Evolutionary conservation across 768 basidiomycete species (phyloP).

Genomic region (Phanerodontia chrysosporium): DNA sequence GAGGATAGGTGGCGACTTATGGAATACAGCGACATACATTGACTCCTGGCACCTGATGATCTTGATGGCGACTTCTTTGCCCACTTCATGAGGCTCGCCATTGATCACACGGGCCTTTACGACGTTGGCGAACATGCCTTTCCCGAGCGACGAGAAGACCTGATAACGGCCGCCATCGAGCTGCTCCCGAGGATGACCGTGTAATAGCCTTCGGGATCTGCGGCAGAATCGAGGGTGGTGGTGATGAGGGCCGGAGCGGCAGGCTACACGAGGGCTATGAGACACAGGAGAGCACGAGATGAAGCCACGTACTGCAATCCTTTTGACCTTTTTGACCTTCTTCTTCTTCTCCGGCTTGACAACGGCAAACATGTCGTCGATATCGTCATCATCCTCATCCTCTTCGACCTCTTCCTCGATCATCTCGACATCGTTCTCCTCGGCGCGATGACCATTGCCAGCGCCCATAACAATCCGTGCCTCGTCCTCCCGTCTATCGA

Average conservation of each 20-base stretch:
- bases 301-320: slow-evolving; percentile 40
- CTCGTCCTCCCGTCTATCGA: slow-evolving; percentile 84
- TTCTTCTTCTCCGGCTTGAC: slow-evolving; percentile 43
- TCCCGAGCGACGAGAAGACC: slow-evolving; percentile 91
- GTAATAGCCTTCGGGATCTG: slow-evolving; percentile 96
- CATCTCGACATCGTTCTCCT: slow-evolving; percentile 41
- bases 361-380: slow-evolving; percentile 95
- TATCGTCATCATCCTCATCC: slow-evolving; percentile 76
- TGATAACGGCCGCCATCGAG: slow-evolving; percentile 91
- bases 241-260: slow-evolving; percentile 62
- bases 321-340: slow-evolving; percentile 56
- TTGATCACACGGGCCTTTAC: slow-evolving; percentile 82
- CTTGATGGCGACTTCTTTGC: slow-evolving; percentile 93
- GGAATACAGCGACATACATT: slow-evolving; percentile 60
- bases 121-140: slow-evolving; percentile 98
- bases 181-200: slow-evolving; percentile 91
- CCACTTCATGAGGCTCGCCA: slow-evolving; percentile 48
- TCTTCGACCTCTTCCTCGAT: slow-evolving; percentile 46
- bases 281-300: background rate
- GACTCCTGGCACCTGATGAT: slow-evolving; percentile 94
- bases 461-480: slow-evolving; percentile 54
- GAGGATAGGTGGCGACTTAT: background rate
- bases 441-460: slow-evolving; percentile 29
- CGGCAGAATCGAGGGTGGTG: slow-evolving; percentile 82
- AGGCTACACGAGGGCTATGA: slow-evolving; percentile 33